Percentiles rank a stretch among this genome's conserved stretches.
Conservation (phyloP, 768 basidiomycete genomes). For the Naganishia antarctica region DNA sequence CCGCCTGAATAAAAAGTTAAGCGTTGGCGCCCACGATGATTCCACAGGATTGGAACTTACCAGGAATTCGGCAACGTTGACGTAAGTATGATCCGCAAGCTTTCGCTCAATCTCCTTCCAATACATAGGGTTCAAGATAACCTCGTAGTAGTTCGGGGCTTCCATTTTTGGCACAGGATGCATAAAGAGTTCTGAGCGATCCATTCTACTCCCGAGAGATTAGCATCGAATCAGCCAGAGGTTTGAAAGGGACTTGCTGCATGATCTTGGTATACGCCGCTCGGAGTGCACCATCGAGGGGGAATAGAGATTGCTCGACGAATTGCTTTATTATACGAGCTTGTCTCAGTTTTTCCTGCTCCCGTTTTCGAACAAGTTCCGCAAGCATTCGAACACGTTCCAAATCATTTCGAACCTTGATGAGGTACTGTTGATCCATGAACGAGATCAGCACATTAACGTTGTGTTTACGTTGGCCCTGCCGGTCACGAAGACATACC, state of each 20-base stretch:
- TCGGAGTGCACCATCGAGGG: conserved; percentile 61
- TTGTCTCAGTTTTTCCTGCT: conserved; percentile 65
- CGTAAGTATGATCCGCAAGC: conserved; percentile 75
- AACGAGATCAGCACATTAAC: too few species aligned
- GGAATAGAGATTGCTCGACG: conserved; percentile 62
- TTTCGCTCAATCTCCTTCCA: conserved; percentile 80
- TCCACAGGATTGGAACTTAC: conserved; percentile 37
- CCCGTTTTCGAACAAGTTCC: conserved; percentile 68
- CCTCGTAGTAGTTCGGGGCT: conserved; percentile 81
- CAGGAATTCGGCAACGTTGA: conserved; percentile 63
- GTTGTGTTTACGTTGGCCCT: too few species aligned
- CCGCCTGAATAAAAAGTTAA: conserved; percentile 49
- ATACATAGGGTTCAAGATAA: conserved; percentile 89
- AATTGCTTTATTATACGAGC: conserved; percentile 64
- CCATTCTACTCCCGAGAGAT: conserved; percentile 54
- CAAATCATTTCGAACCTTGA: conserved; percentile 69
- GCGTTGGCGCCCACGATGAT: conserved; percentile 10
- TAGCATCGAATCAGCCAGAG: background rate
- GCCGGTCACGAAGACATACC: too few species aligned
- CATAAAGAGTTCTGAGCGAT: conserved; percentile 68
- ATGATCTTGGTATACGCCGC: conserved; percentile 66
- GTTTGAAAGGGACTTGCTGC: conserved; percentile 54
- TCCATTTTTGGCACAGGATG: conserved; percentile 71
- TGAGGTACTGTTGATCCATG: conserved; percentile 56
- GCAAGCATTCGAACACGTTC: conserved; percentile 64